Evolutionary conservation across 2,329 filamentous ascomycete genomes (phyloP), one percentile per base, ranked within the genome.

Genomic region (Aspergillus unguis): DNA sequence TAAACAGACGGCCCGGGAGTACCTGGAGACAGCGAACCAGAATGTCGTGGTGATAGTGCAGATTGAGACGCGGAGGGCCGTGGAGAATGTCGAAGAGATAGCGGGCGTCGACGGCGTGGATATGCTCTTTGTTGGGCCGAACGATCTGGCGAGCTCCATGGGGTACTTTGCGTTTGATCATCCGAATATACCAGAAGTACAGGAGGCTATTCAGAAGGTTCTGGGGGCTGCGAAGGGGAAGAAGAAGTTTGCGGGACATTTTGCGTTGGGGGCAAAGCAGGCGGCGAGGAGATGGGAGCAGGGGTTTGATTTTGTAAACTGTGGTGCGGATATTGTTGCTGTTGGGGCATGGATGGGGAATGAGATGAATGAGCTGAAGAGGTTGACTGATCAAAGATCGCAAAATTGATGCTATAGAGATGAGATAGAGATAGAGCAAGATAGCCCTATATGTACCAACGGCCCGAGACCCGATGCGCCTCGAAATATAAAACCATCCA

Each of bases 41-140:
- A 17, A 23, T 5, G 17, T 26, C 2, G 29, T 45, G 0, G 10
- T 45, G 5, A 17, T 29, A 1, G 25, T 45, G 9, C 43, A 45
- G 32, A 35, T 45, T 27, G 31, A 45, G 23, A 45, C 28, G 3
- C n/a, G 28, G 10, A n/a, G 5, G 11, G 72, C 66, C 2, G 64
- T 75, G 7, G 68, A 71, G n/a, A 73, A 73, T 52, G 69, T 74
- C 6, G 67, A 74, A 31, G 43, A 45, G 23, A 45, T 45, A 26
- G 43, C 29, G 8, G 9, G 23, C 8, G 32, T 45, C 3, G 38
- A 64, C 3, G 72, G 72, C 5, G 62, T 75, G 23, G 72, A 73
- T 50, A 33, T 68, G 7, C 50, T 73, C 9, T 70, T 73, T 37
- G 69, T 73, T 38, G 71, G 68, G 0, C 63, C 63, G 2, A 62